A percentile compares a stretch with the other conserved stretches of the same genome.
Evolutionary conservation across 306 rosid species (phyloP).

Genomic region (Vigna unguiculata): DNA sequence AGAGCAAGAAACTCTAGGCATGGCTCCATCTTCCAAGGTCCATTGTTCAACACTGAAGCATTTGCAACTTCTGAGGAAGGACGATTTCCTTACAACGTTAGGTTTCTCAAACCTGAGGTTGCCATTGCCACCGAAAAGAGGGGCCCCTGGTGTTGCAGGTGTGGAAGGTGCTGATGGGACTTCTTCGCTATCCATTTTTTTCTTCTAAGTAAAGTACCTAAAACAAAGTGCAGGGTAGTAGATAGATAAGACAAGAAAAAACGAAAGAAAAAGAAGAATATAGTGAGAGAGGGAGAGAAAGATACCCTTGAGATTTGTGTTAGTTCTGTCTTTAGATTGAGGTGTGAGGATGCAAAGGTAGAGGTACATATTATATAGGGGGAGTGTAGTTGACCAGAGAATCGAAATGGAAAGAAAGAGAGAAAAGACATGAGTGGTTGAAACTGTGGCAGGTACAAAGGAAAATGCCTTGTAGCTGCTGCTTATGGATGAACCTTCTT

Average conservation of each 20-base stretch:
- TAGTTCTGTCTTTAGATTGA: constrained; percentile 31
- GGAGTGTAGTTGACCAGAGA: constrained; percentile 54
- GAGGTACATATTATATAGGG: constrained; percentile 36
- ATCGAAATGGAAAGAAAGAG: constrained; percentile 42
- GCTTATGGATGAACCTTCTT: constrained; percentile 39
- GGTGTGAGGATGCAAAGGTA: constrained; percentile 36
- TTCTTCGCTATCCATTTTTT: constrained; percentile 58
- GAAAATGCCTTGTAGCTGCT: constrained; percentile 8
- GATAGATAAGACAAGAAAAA: constrained; percentile 1
- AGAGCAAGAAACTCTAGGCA: constrained; percentile 66
- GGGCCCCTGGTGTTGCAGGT: constrained; percentile 82
- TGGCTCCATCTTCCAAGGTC: constrained; percentile 75
- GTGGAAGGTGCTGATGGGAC: constrained; percentile 68
- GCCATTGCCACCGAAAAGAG: constrained; percentile 70
- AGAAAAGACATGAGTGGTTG: constrained; percentile 46
- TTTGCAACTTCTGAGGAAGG: constrained; percentile 65
- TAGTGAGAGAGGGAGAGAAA: background rate
- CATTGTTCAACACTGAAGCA: constrained; percentile 68
- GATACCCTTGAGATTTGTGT: constrained; percentile 30
- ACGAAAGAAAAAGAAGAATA: background rate
- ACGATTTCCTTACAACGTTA: constrained; percentile 56
- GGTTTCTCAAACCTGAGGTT: constrained; percentile 49
- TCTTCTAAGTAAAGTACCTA: constrained; percentile 13
- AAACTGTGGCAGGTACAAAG: constrained; percentile 29
- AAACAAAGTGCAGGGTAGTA: constrained; percentile 8